These are phyloP conservation scores for Bruguiera parviflora DNA, from an alignment of 345 rosid species.

Conservation along the genomic window DNA sequence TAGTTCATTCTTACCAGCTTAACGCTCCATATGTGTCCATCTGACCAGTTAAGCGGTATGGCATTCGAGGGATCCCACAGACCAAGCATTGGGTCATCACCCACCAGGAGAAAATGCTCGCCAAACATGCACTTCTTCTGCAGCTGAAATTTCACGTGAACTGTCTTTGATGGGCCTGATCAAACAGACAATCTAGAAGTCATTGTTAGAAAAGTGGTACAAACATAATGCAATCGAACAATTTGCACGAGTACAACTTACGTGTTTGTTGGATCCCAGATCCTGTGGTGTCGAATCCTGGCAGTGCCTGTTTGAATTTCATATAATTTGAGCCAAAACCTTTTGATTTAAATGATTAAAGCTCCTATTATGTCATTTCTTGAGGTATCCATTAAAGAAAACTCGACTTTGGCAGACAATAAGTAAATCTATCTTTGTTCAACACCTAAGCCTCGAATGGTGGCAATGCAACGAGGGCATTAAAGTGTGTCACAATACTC, in stretches of 20 bases:
- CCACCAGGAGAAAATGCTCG: conserved; percentile 26
- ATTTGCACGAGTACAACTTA: neutral
- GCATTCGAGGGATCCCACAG: conserved; percentile 30
- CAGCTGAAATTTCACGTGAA: conserved; percentile 32
- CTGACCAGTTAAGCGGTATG: conserved; percentile 33
- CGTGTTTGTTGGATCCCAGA: neutral
- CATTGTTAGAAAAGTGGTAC: neutral
- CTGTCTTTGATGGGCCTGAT: conserved; percentile 21
- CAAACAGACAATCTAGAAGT: neutral
- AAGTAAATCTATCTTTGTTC: too few species aligned
- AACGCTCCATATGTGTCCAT: conserved; percentile 32
- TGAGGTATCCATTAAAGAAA: too few species aligned
- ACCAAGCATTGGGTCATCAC: conserved; percentile 29
- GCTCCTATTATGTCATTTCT: neutral
- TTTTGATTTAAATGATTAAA: neutral
- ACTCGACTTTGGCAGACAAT: too few species aligned
- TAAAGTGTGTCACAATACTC: too few species aligned
- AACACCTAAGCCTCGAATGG: too few species aligned
- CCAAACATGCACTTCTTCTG: conserved; percentile 27
- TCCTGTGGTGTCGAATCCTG: conserved; percentile 4
- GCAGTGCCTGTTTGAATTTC: conserved; percentile 13
- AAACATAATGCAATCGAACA: neutral
- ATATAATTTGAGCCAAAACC: neutral
- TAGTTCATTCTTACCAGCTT: conserved; percentile 26
- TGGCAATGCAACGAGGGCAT: too few species aligned